Percentiles rank a stretch among this genome's conserved stretches.
Evolutionary conservation across 306 rosid species (phyloP).

Genomic region (Rubus idaeus): DNA sequence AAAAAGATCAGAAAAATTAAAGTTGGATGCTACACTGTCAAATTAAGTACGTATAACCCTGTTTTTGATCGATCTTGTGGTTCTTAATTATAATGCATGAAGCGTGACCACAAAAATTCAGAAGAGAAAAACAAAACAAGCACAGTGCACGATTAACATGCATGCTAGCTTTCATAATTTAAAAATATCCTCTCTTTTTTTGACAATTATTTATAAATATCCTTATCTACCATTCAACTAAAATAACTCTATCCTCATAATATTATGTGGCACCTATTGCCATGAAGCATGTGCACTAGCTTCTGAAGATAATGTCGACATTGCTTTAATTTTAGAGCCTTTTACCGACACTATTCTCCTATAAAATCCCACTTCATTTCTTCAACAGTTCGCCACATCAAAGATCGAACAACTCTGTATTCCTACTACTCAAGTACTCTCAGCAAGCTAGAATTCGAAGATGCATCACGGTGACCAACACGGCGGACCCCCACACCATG

Average conservation of each 20-base stretch:
- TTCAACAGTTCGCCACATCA: not conserved
- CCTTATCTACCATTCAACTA: not conserved
- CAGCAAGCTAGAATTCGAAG: not conserved
- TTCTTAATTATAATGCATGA: no score
- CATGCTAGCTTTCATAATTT: not conserved
- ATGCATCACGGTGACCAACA: slow-evolving; percentile 12
- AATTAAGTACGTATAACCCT: no score
- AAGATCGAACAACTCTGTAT: not conserved
- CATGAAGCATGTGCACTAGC: not conserved
- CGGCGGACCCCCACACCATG: not conserved
- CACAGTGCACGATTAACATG: not conserved
- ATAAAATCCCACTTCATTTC: not conserved
- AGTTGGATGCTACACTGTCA: no score
- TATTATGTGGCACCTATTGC: slow-evolving; percentile 3
- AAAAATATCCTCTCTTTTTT: not conserved
- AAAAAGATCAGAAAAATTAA: no score
- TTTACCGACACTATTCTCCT: slow-evolving; percentile 2
- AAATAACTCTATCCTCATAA: not conserved
- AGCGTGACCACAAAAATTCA: no score
- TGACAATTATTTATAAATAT: not conserved
- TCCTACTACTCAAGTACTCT: not conserved
- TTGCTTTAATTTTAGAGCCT: not conserved
- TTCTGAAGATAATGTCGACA: not conserved
- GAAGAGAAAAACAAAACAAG: not conserved
- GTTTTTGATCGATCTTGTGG: no score